Evolutionary conservation across 2,329 filamentous ascomycete genomes (phyloP), one percentile per base, ranked within the genome.

Genomic region (Cryoendolithus antarcticus): DNA sequence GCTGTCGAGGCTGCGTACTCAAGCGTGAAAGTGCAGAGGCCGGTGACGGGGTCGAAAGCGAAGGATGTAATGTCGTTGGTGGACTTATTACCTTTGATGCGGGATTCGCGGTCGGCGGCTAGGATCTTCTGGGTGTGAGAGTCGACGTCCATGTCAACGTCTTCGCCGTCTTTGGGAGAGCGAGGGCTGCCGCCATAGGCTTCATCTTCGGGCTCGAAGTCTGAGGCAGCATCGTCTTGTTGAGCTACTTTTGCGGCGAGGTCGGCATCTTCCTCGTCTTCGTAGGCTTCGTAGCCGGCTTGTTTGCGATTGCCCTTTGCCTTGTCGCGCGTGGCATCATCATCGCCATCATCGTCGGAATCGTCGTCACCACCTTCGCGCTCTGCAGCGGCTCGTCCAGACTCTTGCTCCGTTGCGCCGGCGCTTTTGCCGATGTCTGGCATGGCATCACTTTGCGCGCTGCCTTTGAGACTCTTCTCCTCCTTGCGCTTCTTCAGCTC

Each of bases 221-320:
- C 70, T 2, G 71, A 71, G 12, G 76, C 75, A 13, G 67, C 62
- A 2, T 70, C 68, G 2, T 67, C 70, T 37, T 79, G 76, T 28
- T 66, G 68, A 40, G 75, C 72, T 53, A 80, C 72, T 42, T 73
- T 70, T 38, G 68, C 66, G 51, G 81, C 78, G 40, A 93, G 77
- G 29, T 73, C 78, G 48, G 85, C 75, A 54, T 96, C 91, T 4
- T 89, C 89, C 4, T 94, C 88, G 55, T 96, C 91, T 34, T 93
- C 93, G 28, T 80, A 84, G 31, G 86, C 89, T 50, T 95, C 96
- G 9, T 86, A 91, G 2, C 89, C 79, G 24, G 81, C 83, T 61
- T 94, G 83, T 38, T 73, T 69, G 31, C 83, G 79, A 58, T 93
- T 91, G 34, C 77, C 75, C 51, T 74, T 76, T 54, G 78, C 72